A percentile compares a stretch with the other conserved stretches of the same genome.
Conservation (phyloP, 176 grass and related monocot species). For the Stipa capillata region DNA sequence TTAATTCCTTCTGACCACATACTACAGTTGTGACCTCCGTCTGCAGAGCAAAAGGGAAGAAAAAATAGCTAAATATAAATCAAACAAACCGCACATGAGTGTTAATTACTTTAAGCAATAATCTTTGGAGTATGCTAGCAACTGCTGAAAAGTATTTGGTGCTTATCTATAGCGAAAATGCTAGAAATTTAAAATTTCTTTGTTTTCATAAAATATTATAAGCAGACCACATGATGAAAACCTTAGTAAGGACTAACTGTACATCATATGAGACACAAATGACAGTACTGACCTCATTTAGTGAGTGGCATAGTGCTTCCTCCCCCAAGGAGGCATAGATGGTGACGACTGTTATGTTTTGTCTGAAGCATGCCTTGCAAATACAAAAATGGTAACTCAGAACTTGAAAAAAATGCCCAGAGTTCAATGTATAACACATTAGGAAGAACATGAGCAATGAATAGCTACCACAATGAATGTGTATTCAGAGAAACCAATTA, state of each 20-base stretch:
- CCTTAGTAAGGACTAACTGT: background rate
- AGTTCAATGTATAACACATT: background rate
- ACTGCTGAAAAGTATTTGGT: background rate
- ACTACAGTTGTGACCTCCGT: conserved; percentile 89
- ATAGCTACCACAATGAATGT: background rate
- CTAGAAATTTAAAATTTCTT: background rate
- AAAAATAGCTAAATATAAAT: conserved; percentile 6
- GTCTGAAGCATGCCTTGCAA: conserved; percentile 86
- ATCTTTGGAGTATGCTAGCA: background rate
- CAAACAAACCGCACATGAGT: background rate
- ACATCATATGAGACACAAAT: background rate
- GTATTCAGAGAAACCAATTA: background rate
- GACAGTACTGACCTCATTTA: conserved; percentile 75
- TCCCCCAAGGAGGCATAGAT: conserved; percentile 94
- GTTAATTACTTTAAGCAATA: background rate
- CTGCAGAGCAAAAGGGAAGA: conserved; percentile 35
- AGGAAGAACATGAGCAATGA: background rate
- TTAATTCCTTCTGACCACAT: conserved; percentile 87
- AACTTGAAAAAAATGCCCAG: background rate
- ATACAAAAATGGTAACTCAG: background rate
- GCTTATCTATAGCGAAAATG: background rate
- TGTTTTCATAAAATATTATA: conserved; percentile 3
- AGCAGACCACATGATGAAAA: background rate
- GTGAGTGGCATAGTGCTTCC: conserved; percentile 86
- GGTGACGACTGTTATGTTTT: conserved; percentile 78